phyloP scores from a whole-genome alignment of 2,329 filamentous ascomycete genomes.

The Ceratocystis huliohia region DNA sequence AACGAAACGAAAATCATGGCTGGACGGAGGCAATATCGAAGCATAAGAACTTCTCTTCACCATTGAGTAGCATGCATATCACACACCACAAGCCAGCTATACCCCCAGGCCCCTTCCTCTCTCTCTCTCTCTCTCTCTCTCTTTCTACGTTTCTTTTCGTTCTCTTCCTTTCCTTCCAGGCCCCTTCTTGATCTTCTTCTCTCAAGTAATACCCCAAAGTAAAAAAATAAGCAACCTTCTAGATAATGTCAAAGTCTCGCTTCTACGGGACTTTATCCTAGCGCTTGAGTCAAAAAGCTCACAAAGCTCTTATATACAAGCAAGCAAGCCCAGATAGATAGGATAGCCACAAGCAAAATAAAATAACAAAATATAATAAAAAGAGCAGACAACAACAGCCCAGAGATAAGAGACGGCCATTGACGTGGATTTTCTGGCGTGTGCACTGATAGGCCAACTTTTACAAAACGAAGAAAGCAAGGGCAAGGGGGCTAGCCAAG shows the following conservation, averaged over 20 bases:
- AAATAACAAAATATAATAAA: too few species aligned
- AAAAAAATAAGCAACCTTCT: not conserved
- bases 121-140: not conserved
- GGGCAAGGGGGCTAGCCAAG: not conserved
- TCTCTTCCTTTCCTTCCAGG: not conserved
- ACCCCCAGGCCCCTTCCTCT: not conserved
- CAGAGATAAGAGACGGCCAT: conserved; percentile 2
- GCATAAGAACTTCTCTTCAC: not conserved
- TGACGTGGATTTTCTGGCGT: conserved; percentile 4
- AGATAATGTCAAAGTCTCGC: conserved; percentile 1
- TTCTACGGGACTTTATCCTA: not conserved
- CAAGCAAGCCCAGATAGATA: not conserved
- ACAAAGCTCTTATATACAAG: not conserved
- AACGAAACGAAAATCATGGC: not conserved
- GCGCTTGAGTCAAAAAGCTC: not conserved
- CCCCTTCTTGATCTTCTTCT: not conserved
- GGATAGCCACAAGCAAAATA: not conserved
- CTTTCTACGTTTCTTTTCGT: not conserved
- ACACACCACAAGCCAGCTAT: not conserved
- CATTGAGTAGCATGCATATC: too few species aligned
- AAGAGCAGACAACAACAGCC: not conserved
- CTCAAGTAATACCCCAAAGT: conserved; percentile 1
- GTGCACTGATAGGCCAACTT: not conserved
- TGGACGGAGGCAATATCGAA: not conserved
- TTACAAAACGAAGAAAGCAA: not conserved